Evolutionary conservation across 2,329 filamentous ascomycete species (phyloP), one percentile per base, ranked within the genome.

Genomic region (Tolypocladium album): DNA sequence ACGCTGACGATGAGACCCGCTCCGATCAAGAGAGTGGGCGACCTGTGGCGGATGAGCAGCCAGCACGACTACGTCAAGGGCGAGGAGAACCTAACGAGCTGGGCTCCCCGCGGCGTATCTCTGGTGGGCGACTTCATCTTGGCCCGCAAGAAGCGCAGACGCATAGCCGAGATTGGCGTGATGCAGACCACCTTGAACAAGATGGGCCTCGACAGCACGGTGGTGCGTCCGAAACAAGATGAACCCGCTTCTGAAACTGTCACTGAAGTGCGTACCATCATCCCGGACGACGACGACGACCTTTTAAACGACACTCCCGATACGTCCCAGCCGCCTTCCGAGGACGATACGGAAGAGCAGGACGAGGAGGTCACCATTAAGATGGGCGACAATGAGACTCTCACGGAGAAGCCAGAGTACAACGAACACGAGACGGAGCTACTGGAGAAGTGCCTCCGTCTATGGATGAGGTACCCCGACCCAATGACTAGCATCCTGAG

Each of bases 11-110:
- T 97, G 73, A 88, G 91, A 38, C 94, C 94, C 0, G 87, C 90
- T 9, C 92, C 92, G 3, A 92, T 96, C 57, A 97, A 97, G 74
- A 85, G 90, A 55, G 90, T 92, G 0, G 91, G 91, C 3, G 94
- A 99, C 71, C 79, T 99, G 15, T 99, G 94, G 94, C 86, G 94
- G 59, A 91, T 97, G 86, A 95, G 92, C 72, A 97, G 92, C 20
- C 88, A 90, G 61, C 89, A 96, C 68, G 91, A 96, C 71, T 97
- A 97, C 70, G 90, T 99, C 67, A 97, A 96, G 72, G 94, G 94
- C 59, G 92, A 99, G 74, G 94, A 99, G 72, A 82, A 87, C 56
- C 79, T 99, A 45, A 86, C 81, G 2, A 86, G 86, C 60, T 99
- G 94, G 94, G 86, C 87, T 9, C 93, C 94, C 2, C 84, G 94